Evolutionary conservation across 495 filamentous ascomycete genomes (phyloP), one percentile per base, ranked within the genome.

Genomic region (Penicillium psychrofluorescens): DNA sequence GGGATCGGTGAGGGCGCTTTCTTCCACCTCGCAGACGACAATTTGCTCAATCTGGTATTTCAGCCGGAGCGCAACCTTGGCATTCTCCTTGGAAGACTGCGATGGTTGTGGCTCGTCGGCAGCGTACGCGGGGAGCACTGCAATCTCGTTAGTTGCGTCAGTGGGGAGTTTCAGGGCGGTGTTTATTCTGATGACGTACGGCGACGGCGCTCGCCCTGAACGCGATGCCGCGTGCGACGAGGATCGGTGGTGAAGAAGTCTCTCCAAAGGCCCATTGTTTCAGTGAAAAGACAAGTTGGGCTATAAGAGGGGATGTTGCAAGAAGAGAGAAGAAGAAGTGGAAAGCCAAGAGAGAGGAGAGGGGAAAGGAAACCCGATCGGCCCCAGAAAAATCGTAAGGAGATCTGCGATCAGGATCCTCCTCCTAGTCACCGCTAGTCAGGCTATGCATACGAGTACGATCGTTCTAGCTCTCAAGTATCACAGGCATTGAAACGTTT

Each of bases 11-110:
- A 98, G 70, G 36, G 71, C 66, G 6, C 66, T 67, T 48, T 85
- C 76, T 43, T 90, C 80, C 12, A 97, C 69, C 62, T 97, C 92
- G 67, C 85, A 95, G 1, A 89, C 83, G 9, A 98, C 78, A 30
- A 88, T 81, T 52, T 86, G 76, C 62, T 95, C 90, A 55, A 98
- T 83, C 53, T 95, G 85, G 59, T 94, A 88, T 51, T 90, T 91
- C 48, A 98, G 69, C 36, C 88, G 84, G 14, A 97, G 77, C 0
- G 90, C 90, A 40, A 95, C 72, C 55, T 87, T 88, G 36, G 91
- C 92, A 44, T 96, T 90, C 53, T 85, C 78, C 35, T 72, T 67
- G 39, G 74, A 71, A 3, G 87, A 85, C n/a, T 86, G 76, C 71
- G 59, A 48, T 4, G 58, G 29, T 8, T 49, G 32, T 10, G 51